Percentiles rank a stretch among this genome's conserved stretches.
These are phyloP conservation scores for Bassia scoparia DNA, from an alignment of 148 eudicot genomes.

Conservation along the genomic window DNA sequence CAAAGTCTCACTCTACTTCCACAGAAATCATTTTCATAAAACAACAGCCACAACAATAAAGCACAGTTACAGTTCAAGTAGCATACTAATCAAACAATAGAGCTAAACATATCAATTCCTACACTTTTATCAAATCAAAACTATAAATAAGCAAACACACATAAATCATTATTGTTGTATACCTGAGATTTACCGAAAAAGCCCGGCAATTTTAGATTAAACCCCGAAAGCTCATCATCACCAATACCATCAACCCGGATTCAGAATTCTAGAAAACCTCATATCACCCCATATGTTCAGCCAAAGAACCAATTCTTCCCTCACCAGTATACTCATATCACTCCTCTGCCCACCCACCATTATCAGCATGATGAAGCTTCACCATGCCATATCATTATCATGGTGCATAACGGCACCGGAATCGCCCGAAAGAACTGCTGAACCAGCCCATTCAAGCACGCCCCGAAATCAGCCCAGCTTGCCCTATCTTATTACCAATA, in stretches of 20 bases:
- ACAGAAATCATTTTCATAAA: not conserved
- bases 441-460: conserved; percentile 65
- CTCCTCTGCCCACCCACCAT: conserved; percentile 33
- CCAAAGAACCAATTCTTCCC: conserved; percentile 64
- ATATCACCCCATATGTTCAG: conserved; percentile 57
- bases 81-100: not conserved
- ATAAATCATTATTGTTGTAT: conserved; percentile 1
- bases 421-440: conserved; percentile 66
- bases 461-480: conserved; percentile 77
- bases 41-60: not conserved
- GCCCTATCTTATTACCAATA: conserved; percentile 76
- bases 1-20: not conserved
- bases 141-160: not conserved
- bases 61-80: not conserved
- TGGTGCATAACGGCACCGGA: conserved; percentile 57
- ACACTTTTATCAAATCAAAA: not conserved
- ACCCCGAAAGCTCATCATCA: conserved; percentile 56
- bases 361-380: conserved; percentile 36
- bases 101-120: not conserved
- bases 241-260: conserved; percentile 28
- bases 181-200: conserved; percentile 73
- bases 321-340: conserved; percentile 38
- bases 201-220: conserved; percentile 55
- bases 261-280: conserved; percentile 45
- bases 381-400: conserved; percentile 36